Evolutionary conservation across 441 rosid species (phyloP).

Genomic region (Populus hybrid): DNA sequence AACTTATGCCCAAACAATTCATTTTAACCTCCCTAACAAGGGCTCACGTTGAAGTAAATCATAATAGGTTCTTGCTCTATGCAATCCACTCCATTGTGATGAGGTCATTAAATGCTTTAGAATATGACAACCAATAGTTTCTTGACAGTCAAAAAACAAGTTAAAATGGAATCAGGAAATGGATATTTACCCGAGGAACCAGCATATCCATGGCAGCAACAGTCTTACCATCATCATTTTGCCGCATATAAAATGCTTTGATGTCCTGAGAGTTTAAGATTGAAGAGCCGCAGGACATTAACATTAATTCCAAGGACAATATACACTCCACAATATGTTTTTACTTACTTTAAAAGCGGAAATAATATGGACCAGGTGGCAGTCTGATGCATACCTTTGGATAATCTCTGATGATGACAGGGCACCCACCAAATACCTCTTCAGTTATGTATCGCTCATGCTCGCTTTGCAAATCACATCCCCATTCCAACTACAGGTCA

Average conservation of each 20-base stretch:
- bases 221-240: constrained; percentile 92
- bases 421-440: constrained; percentile 78
- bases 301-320: background rate
- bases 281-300: constrained; percentile 12
- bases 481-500: constrained; percentile 79
- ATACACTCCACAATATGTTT: background rate
- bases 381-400: constrained; percentile 56
- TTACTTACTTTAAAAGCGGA: background rate
- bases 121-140: no score
- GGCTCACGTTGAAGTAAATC: background rate
- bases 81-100: no score
- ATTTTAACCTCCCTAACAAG: background rate
- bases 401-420: constrained; percentile 87
- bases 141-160: background rate
- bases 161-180: background rate
- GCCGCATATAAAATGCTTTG: constrained; percentile 96
- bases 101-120: no score
- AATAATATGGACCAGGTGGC: constrained; percentile 5
- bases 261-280: constrained; percentile 54
- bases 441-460: constrained; percentile 97
- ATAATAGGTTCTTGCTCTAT: background rate
- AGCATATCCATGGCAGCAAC: constrained; percentile 99
- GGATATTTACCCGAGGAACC: constrained; percentile 76
- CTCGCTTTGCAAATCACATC: constrained; percentile 95
- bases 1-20: background rate